These are phyloP conservation scores for Claviceps quebecensis DNA, from an alignment of 2,329 filamentous ascomycete genomes.

Conservation along the genomic window DNA sequence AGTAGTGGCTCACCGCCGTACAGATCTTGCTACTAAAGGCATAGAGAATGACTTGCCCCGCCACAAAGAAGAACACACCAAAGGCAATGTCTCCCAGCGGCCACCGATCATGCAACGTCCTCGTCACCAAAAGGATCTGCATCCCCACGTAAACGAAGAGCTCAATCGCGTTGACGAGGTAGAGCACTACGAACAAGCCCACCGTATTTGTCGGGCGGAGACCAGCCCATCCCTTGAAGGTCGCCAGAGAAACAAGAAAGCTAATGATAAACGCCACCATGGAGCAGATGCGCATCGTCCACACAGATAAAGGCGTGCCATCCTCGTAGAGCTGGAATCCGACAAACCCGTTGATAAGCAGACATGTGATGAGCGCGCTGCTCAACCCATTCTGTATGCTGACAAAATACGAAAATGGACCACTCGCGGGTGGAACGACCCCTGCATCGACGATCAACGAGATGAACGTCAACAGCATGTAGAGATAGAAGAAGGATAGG, in stretches of 20 bases:
- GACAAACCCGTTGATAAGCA: constrained; percentile 95
- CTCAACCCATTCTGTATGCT: constrained; percentile 73
- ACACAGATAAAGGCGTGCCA: constrained; percentile 82
- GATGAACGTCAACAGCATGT: constrained; percentile 76
- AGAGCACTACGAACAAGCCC: constrained; percentile 81
- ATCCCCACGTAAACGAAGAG: constrained; percentile 74
- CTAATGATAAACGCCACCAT: constrained; percentile 71
- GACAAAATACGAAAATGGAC: constrained; percentile 79
- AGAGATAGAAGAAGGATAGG: constrained; percentile 92
- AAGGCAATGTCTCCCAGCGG: constrained; percentile 84
- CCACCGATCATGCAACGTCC: constrained; percentile 91
- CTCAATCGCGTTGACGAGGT: constrained; percentile 79
- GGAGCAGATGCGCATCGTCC: constrained; percentile 73
- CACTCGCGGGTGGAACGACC: constrained; percentile 71
- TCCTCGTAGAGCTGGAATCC: constrained; percentile 98
- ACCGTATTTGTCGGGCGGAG: constrained; percentile 73
- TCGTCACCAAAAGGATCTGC: constrained; percentile 76
- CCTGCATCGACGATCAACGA: constrained; percentile 88
- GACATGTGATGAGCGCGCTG: constrained; percentile 73
- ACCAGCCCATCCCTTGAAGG: constrained; percentile 85
- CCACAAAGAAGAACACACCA: constrained; percentile 79
- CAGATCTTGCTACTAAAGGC: constrained; percentile 80
- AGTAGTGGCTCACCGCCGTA: constrained; percentile 70
- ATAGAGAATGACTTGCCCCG: constrained; percentile 86
- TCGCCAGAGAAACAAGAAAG: constrained; percentile 76